These are phyloP conservation scores for Pseudogymnoascus sp. DNA, from an alignment of 2,329 filamentous ascomycete species.

Conservation along the genomic window DNA sequence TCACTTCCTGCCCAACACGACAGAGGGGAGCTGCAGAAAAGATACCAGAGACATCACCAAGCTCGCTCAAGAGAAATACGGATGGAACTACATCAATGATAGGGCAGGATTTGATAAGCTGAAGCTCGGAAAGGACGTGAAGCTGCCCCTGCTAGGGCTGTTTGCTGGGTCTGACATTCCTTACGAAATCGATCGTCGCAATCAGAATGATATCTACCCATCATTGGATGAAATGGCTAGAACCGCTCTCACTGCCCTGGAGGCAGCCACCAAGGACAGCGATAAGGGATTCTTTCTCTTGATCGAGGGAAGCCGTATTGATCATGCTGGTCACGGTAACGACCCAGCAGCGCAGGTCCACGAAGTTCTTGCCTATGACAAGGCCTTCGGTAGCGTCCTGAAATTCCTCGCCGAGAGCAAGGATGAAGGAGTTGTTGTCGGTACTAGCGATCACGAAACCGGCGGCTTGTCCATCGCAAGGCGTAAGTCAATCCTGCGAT, in stretches of 20 bases:
- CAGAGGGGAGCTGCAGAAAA: constrained; percentile 69
- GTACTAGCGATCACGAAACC: constrained; percentile 93
- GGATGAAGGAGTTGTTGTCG: constrained; percentile 72
- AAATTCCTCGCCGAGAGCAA: constrained; percentile 74
- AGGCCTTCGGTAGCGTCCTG: constrained; percentile 71
- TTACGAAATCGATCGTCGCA: constrained; percentile 84
- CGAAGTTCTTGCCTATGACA: constrained; percentile 94
- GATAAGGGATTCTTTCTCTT: constrained; percentile 97
- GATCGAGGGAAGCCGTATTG: constrained; percentile 95
- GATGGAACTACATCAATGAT: constrained; percentile 71
- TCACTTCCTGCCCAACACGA: constrained; percentile 81
- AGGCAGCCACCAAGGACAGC: constrained; percentile 70
- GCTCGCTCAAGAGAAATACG: constrained; percentile 65
- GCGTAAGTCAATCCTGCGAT: constrained; percentile 42
- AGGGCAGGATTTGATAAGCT: constrained; percentile 71
- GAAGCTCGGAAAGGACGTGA: constrained; percentile 55
- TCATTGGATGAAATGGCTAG: constrained; percentile 86
- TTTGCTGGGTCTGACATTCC: constrained; percentile 80
- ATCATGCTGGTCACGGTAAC: constrained; percentile 85
- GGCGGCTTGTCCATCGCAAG: constrained; percentile 78
- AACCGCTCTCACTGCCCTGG: constrained; percentile 72
- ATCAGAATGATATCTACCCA: constrained; percentile 73
- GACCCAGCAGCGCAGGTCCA: constrained; percentile 78
- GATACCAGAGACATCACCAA: constrained; percentile 71
- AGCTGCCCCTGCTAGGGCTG: constrained; percentile 79